phyloP scores from a whole-genome alignment of 2,329 filamentous ascomycete genomes.

The Penicillium rolfsii region DNA sequence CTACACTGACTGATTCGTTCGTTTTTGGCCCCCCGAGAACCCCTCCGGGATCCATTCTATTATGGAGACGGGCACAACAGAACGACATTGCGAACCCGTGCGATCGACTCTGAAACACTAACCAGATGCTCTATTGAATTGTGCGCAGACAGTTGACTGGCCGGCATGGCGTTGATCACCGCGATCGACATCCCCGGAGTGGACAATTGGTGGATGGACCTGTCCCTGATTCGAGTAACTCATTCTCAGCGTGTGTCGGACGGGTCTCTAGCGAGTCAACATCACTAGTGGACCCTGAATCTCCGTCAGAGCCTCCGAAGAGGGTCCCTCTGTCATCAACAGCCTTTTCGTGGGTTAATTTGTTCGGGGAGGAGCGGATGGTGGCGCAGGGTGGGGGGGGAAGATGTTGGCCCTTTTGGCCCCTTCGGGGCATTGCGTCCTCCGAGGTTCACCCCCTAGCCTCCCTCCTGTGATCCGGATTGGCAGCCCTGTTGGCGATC shows the following conservation, averaged over 20 bases:
- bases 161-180: constrained; percentile 11
- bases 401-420: no score
- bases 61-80: constrained; percentile 7
- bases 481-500: constrained; percentile 12
- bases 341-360: constrained; percentile 5
- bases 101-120: constrained; percentile 24
- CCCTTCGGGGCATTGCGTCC: constrained; percentile 7
- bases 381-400: constrained; percentile 5
- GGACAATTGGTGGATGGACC: constrained; percentile 8
- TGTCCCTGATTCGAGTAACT: constrained; percentile 4
- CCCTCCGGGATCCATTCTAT: constrained; percentile 15
- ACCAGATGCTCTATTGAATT: constrained; percentile 18
- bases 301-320: background rate
- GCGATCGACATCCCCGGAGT: constrained; percentile 15
- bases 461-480: background rate
- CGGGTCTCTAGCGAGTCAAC: background rate
- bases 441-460: constrained; percentile 10
- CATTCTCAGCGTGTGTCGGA: background rate
- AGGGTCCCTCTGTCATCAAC: background rate
- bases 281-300: constrained; percentile 6
- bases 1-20: constrained; percentile 2
- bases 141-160: constrained; percentile 12
- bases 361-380: constrained; percentile 12
- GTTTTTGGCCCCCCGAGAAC: constrained; percentile 14
- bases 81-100: constrained; percentile 13